Evolutionary conservation across 2,329 filamentous ascomycete species (phyloP).

Genomic region (Pseudogymnoascus sp.): DNA sequence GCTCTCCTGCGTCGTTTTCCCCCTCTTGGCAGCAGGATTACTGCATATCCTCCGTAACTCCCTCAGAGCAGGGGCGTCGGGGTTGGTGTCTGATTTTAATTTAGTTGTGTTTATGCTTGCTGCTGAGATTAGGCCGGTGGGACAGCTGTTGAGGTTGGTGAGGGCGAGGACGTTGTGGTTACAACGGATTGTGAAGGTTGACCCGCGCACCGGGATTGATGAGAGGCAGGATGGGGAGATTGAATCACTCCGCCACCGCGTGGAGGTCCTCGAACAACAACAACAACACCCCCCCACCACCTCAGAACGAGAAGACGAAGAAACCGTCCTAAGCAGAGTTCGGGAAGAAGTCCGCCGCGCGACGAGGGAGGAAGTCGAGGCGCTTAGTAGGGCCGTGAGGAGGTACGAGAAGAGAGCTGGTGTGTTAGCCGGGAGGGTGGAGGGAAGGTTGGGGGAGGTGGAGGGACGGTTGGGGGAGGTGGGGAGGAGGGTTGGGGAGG

Average conservation of each 20-base stretch:
- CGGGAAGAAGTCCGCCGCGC: conserved; percentile 52
- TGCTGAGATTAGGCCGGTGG: conserved; percentile 73
- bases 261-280: conserved; percentile 58
- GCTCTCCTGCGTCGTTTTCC: conserved; percentile 68
- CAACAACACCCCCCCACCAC: neutral
- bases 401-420: conserved; percentile 85
- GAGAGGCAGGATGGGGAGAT: conserved; percentile 32
- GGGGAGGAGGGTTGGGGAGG: conserved; percentile 74
- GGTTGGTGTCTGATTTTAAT: conserved; percentile 86
- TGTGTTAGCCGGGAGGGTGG: conserved; percentile 64
- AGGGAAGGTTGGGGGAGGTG: conserved; percentile 32
- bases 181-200: conserved; percentile 59
- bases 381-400: conserved; percentile 77
- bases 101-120: conserved; percentile 82
- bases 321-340: conserved; percentile 31
- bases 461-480: neutral
- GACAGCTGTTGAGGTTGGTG: conserved; percentile 73
- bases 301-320: conserved; percentile 26
- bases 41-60: conserved; percentile 73
- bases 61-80: conserved; percentile 74
- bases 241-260: conserved; percentile 50
- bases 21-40: conserved; percentile 70
- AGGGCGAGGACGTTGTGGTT: conserved; percentile 72
- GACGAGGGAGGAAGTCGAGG: conserved; percentile 76
- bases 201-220: conserved; percentile 34